Evolutionary conservation across 1,139 yeast species (phyloP), one percentile per base, ranked within the genome.

Genomic region (Candida sojae): DNA sequence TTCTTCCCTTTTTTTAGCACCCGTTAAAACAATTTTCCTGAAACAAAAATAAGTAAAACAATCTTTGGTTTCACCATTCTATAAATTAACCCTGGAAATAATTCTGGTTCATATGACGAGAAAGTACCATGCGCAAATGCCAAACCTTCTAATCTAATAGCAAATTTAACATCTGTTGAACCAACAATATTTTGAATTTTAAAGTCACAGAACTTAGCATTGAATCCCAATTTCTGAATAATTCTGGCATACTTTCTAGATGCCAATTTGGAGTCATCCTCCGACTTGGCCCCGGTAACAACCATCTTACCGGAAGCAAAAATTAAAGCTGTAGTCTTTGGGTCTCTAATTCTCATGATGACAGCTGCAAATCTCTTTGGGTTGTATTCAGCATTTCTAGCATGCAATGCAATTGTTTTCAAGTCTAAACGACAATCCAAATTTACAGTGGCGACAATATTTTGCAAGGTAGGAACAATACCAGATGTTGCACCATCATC

Each of bases 231-330:
- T 69, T 95, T 95, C 66, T 95, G 99, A 57, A 93, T 93, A 64
- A 93, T 93, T 75, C 99, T 84, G 2, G 99, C 99, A 62, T 95
- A 93, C 66, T 93, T 93, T 71, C 99, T 83, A 29, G 97, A 91
- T 2, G 99, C 99, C 58, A 93, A 77, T 68, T 95, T 95, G 17
- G 97, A 90, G 67, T 93, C 99, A 66, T 93, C 99, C 67, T 93
- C 99, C 37, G 96, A 88, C 68, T 93, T 93, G 30, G 99, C 99
- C 80, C 99, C 99, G 34, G 99, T 93, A 28, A 93, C 99, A 58
- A 93, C 99, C 99, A 93, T 93, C 68, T 93, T 93, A 63, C 99
- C 99, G 5, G 97, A 90, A 1, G 99, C 99, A 70, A 93, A 95
- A 59, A 93, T 95, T 63, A 93, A 79, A 0, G 99, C 99, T 1